Base-by-base conservation (phyloP, 768 basidiomycete species). In the Russula virescens region DNA sequence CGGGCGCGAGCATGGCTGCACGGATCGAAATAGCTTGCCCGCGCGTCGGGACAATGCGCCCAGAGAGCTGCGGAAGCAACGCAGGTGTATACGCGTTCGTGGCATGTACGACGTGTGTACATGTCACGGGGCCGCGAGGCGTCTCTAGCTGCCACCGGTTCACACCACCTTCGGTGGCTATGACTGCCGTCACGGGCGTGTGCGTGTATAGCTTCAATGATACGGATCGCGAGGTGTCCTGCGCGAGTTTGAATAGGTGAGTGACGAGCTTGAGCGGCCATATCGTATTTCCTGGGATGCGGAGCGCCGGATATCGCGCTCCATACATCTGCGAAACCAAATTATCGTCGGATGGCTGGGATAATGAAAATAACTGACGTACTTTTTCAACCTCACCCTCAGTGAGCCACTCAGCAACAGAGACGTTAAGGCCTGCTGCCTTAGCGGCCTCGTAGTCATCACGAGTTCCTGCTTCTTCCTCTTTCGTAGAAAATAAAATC, bases 191-290 rank as follows among this genome's bases (percentile, higher is more conserved):
- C 31, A 86, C 90, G 0, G 89, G 87, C 0, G 91, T 90, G 65
- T 81, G 81, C 0, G 92, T 93, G 71, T 91, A 86, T 18, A 94
- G 73, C 0, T 69, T 67, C 14, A 94, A 75, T 8, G 78, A 68
- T 57, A 83, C 72, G 9, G 67, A 68, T 2, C 71, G 31, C 0
- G 75, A 69, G 28, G 64, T 58, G 14, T 65, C 65, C 48, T 70
- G 68, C 11, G 83, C 78, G 18, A 79, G 72, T 25, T 76, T 73
- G 68, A 81, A 90, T 9, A 91, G 72, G 49, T 81, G 76, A 0
- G 87, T 85, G 55, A 91, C 88, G n/a, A 91, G 78, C 69, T 94
- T 94, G 69, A 86, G 80, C 0, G 89, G 89, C 85, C 86, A 93
- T 28, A 92, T 73, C 66, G 91, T 94, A 69, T 84, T 73, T 0